Evolutionary conservation across 2,329 filamentous ascomycete genomes (phyloP), one percentile per base, ranked within the genome.

Genomic region (Penicillium italicum): DNA sequence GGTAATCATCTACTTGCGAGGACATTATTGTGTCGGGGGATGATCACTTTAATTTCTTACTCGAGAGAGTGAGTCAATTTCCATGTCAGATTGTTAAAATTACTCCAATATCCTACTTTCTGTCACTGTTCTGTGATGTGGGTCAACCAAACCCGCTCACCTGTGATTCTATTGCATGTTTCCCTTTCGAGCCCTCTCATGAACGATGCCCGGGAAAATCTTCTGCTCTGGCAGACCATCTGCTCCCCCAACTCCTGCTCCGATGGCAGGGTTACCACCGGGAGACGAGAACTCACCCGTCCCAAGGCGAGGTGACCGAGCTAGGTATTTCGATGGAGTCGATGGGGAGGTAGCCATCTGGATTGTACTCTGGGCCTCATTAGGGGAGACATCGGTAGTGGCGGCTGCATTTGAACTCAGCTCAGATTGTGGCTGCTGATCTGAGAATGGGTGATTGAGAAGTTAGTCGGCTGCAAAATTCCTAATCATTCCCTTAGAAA

Each of bases 181-280:
- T 47, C 61, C 61, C 37, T 69, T 67, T 54, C 69, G 67, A 48
- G 64, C 65, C 36, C 71, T 69, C 49, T 73, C 73, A 59, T 77
- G 74, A 42, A 76, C 69, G 40, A 77, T 69, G 16, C 75, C 75
- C 1, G 75, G 75, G 56, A 77, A 77, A 18, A 75, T 76, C 43
- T 69, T 72, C 43, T 74, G 73, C 45, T 75, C 74, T 18, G 66
- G 66, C 10, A 69, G 50, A 14, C 50, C 53, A 16, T 59, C 63
- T 22, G 65, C 20, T 8, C 55, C 55, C 24, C 58, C 31, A n/a
- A 54, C 36, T 28, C 43, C 42, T 42, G 44, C 30, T n/a, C 55
- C 58, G 20, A 50, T 36, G 41, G 53, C 38, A n/a, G 41, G 36
- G 42, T 26, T 57, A 33, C 48, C 37, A 16, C 38, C 43, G 10